Base-by-base conservation (phyloP, 192 early-diverging fungal genomes). In the Allomyces arbusculus region DNA sequence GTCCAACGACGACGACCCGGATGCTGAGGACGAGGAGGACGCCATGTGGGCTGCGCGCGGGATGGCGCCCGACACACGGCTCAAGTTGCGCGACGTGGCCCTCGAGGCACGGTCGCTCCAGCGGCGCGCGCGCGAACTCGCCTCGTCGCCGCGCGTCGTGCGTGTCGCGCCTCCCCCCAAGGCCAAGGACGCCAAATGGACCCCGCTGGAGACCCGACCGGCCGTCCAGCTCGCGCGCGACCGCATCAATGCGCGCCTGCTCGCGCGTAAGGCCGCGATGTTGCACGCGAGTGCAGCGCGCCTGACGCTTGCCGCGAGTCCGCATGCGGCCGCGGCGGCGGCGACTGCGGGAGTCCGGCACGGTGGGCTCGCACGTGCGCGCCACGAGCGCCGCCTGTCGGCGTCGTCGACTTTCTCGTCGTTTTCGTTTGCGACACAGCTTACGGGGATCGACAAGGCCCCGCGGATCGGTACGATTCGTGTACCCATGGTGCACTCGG, bases 11-110 rank as follows among this genome's bases (percentile, higher is more conserved):
- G 63, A 63, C 33, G 70, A 71, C 62, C 64, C 65, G 25, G 61
- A 44, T 24, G 24, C 44, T 6, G 61, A 28, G n/a, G 44, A 64
- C 1, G 68, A 78, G 3, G 68, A 63, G 26, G 67, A 71, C 11
- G 44, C 79, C 20, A 73, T 69, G 43, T 73, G 74, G 22, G 69
- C 82, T 19, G 77, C 78, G 11, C 62, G 72, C 58, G 79, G 82
- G 43, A 75, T 77, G 11, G 77, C 73, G 70, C 67, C 75, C 16
- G 62, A 81, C 55, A 66, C 81, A 22, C 50, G 8, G 6, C 19
- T 63, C 19, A n/a, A 8, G 26, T 20, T 64, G 50, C 50, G 50
- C 16, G 50, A 58, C 3, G 50, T 58, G 0, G 50, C 50, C 12
- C 16, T 58, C 16, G 50, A 58, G 50, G 20, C 50, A 16, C 50